phyloP scores from a whole-genome alignment of 73 alveolate genomes.

The Blepharisma japonicum region DNA sequence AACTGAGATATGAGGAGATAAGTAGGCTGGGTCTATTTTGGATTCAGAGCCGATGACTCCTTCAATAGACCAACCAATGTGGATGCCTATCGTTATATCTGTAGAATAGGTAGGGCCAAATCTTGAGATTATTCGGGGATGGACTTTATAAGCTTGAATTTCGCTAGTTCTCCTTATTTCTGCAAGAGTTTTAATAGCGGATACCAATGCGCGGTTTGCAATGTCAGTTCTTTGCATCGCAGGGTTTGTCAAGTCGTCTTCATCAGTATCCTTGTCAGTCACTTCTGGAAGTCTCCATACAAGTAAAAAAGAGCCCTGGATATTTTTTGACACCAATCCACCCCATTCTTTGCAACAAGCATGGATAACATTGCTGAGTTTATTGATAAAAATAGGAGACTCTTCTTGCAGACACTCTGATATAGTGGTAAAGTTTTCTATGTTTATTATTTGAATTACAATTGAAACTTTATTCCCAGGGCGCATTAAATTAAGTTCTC shows the following conservation, averaged over 20 bases:
- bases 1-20: slow-evolving; percentile 73
- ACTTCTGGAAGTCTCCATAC: slow-evolving; percentile 28
- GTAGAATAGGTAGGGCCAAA: slow-evolving; percentile 49
- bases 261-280: slow-evolving; percentile 18
- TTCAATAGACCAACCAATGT: slow-evolving; percentile 91
- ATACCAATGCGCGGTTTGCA: slow-evolving; percentile 60
- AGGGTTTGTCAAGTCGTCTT: not conserved
- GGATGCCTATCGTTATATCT: slow-evolving; percentile 77
- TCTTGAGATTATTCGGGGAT: slow-evolving; percentile 41
- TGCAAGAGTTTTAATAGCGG: slow-evolving; percentile 62
- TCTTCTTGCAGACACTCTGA: slow-evolving; percentile 25
- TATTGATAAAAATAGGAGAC: not conserved
- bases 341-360: slow-evolving; percentile 8
- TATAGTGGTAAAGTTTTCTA: not conserved
- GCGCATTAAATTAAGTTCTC: slow-evolving; percentile 32
- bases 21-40: slow-evolving; percentile 88
- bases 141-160: slow-evolving; percentile 42
- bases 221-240: slow-evolving; percentile 56
- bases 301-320: not conserved
- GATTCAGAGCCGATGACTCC: slow-evolving; percentile 91
- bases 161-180: slow-evolving; percentile 62
- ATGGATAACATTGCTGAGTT: slow-evolving; percentile 14
- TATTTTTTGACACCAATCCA: not conserved
- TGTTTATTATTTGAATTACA: not conserved
- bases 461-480: slow-evolving; percentile 28